Base-by-base conservation (phyloP, 139 green algal genomes). In the Diplosphaera chodatii region DNA sequence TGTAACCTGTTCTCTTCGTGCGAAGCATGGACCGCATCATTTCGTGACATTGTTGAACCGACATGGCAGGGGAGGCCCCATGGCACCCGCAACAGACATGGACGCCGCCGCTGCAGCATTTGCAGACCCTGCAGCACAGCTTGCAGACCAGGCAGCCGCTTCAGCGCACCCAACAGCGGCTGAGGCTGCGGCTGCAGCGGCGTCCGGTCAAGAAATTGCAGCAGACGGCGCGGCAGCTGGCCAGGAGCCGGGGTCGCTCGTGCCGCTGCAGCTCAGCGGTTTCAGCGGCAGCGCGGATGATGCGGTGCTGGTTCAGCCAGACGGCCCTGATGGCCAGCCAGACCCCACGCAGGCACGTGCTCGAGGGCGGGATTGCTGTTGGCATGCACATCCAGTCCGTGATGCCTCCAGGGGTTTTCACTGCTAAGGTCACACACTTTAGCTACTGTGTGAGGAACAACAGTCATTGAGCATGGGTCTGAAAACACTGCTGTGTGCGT, bases 121-220 rank as follows among this genome's bases (percentile, higher is more conserved):
- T 59, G 48, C 48, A 3, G 48, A 59, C 48, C 48, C 48, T 18
- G 48, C 48, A 3, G 48, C 48, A 3, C 48, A 59, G 48, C 48
- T 59, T 10, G 68, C 30, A 16, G 27, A 41, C 0, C 20, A 25
- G 10, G 32, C 13, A 5, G 28, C 23, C 30, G 34, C 64, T 27
- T 25, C 65, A 22, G 16, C 23, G 63, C 0, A 32, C 37, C 0
- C 56, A 31, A 16, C 65, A 15, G 29, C 64, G 5, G 8, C 31
- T 8, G 8, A 20, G 31, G 31, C 8, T 67, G 31, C 31, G 31
- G 63, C 8, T 67, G 23, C 22, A 64, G 63, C 34, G 62, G 6
- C 41, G 29, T 28, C 62, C 70, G 30, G 64, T 77, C 32, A 32
- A 40, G 3, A 55, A 72, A 40, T 32, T 72, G 20, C 27, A 25